These are phyloP conservation scores for Fraxinus quadrangulata DNA, from an alignment of 257 asterid genomes.

Conservation along the genomic window DNA sequence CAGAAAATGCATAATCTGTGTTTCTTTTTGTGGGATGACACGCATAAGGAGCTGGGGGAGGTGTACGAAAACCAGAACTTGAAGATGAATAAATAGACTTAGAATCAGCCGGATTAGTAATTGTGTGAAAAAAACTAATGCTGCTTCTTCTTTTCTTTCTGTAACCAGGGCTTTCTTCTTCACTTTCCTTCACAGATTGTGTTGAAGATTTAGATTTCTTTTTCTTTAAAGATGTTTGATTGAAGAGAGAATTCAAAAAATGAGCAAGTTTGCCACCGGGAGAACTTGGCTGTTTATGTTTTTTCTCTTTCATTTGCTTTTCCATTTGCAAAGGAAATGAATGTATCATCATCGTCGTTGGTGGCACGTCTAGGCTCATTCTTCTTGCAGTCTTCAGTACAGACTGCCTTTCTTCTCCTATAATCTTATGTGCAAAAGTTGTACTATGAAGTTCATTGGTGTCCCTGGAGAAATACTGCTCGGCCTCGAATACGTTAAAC, in stretches of 20 bases:
- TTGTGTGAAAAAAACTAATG: constrained; percentile 55
- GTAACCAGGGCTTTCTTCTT: constrained; percentile 51
- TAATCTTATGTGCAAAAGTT: not conserved
- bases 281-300: constrained; percentile 78
- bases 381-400: constrained; percentile 33
- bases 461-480: constrained; percentile 58
- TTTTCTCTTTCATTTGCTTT: constrained; percentile 39
- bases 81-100: constrained; percentile 36
- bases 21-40: constrained; percentile 43
- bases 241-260: constrained; percentile 74
- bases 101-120: constrained; percentile 28
- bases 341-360: constrained; percentile 14
- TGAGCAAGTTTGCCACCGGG: constrained; percentile 84
- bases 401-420: not conserved
- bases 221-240: constrained; percentile 55
- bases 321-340: constrained; percentile 34
- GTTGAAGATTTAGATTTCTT: constrained; percentile 44
- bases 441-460: constrained; percentile 37
- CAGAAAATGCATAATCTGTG: constrained; percentile 21
- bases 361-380: constrained; percentile 65
- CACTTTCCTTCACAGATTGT: constrained; percentile 28
- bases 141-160: constrained; percentile 77
- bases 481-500: constrained; percentile 83
- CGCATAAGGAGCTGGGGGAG: constrained; percentile 36
- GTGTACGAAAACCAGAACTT: constrained; percentile 49